Base-by-base conservation (phyloP, 805 yeast genomes). In the Hanseniaspora taiwanica region DNA sequence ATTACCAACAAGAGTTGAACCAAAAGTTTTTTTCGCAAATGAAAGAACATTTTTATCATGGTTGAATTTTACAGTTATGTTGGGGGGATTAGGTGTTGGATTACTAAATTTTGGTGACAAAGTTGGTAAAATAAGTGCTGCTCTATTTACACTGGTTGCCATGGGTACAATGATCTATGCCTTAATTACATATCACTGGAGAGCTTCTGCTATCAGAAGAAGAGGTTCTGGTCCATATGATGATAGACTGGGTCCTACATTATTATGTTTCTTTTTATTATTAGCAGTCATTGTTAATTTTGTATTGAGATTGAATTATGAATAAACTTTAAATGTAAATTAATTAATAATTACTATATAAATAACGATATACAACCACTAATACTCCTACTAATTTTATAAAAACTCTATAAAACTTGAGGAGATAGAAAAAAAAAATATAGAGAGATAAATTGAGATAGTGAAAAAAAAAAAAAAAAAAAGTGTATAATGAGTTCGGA, bases 211-310 rank as follows among this genome's bases (percentile, higher is more conserved):
- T 44, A 91, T 91, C 51, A 79, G 99, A 63, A 74, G 89, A 64
- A 79, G 97, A 63, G 98, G 98, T 33, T 77, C 94, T 12, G 98
- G 98, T 37, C 98, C 98, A n/a, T 91, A 91, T 59, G 99, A 91
- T 57, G 99, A 91, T 63, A 76, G 98, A 58, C 80, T 91, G 50
- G 99, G 99, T 35, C 98, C 99, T 36, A 93, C 99, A 13, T 79
- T 89, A 82, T 72, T 91, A 53, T 91, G 98, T 65, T 71, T 89
- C 68, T 91, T 91, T 66, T 70, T 91, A 54, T 69, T 91, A 48
- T 76, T 86, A 37, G 96, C 99, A 1, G 96, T 91, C 39, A 80
- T 91, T 35, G 83, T 91, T 49, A 91, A 91, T 68, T 91, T 91
- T 57, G 67, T 86, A 25, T 68, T 91, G 58, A 81, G 97, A 63